Evolutionary conservation across 176 grass and related monocot genomes (phyloP).

Genomic region (Musa itinerans): DNA sequence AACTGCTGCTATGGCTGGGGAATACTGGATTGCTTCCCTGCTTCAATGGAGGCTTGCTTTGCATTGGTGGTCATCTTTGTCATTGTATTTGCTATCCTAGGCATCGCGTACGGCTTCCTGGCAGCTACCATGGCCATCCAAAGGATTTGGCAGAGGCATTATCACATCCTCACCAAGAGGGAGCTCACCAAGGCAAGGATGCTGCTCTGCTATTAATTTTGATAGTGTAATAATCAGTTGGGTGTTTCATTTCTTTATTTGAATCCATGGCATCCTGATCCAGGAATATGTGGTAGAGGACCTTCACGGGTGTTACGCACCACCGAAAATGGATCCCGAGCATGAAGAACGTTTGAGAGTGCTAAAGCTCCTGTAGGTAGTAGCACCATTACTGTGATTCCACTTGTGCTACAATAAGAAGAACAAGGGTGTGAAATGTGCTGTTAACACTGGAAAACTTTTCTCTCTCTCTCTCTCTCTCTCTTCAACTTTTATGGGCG

Average conservation of each 20-base stretch:
- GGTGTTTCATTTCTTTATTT: neutral
- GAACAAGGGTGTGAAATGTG: too few relatives aligned
- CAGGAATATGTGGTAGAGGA: constrained; percentile 97
- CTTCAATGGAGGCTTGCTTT: constrained; percentile 93
- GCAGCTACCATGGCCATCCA: constrained; percentile 84
- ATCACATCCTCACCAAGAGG: constrained; percentile 92
- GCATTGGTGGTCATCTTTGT: constrained; percentile 82
- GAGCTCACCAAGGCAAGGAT: constrained; percentile 81
- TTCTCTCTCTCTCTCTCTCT: neutral
- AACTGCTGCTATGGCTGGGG: constrained; percentile 99
- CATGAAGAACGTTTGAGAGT: constrained; percentile 76
- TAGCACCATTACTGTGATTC: too few relatives aligned
- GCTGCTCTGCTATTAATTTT: neutral
- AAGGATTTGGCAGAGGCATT: constrained; percentile 96
- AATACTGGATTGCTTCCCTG: constrained; percentile 82
- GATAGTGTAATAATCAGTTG: too few relatives aligned
- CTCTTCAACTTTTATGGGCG: too few relatives aligned
- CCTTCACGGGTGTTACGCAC: constrained; percentile 57
- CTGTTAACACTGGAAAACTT: too few relatives aligned
- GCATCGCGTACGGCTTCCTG: constrained; percentile 82
- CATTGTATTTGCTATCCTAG: constrained; percentile 75
- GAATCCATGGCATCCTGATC: neutral
- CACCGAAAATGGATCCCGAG: constrained; percentile 74
- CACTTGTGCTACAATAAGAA: too few relatives aligned
- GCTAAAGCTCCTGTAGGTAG: constrained; percentile 66